phyloP scores from a whole-genome alignment of 345 rosid genomes.

The Eucalyptus dawsonii region DNA sequence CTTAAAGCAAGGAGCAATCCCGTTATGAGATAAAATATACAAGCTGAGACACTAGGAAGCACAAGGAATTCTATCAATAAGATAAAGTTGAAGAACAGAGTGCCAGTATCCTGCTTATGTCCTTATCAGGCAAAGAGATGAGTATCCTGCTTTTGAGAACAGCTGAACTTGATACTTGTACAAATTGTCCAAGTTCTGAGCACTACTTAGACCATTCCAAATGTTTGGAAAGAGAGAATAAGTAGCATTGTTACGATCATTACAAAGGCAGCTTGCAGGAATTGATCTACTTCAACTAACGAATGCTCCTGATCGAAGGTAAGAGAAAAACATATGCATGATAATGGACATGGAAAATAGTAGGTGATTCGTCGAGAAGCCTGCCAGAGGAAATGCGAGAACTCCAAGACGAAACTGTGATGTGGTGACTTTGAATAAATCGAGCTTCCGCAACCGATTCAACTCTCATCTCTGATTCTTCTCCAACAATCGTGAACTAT shows the following conservation, averaged over 20 bases:
- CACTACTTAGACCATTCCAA: too few relatives aligned
- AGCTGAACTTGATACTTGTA: background rate
- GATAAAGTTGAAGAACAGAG: background rate
- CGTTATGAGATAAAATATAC: background rate
- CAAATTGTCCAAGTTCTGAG: background rate
- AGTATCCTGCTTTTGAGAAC: background rate
- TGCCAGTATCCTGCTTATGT: background rate
- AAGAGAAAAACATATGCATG: too few relatives aligned
- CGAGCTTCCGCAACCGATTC: background rate
- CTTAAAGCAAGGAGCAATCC: background rate
- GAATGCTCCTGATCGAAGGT: too few relatives aligned
- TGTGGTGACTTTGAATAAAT: rapidly evolving
- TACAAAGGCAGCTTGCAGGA: too few relatives aligned
- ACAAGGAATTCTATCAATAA: background rate
- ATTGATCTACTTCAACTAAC: too few relatives aligned
- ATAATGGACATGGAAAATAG: too few relatives aligned
- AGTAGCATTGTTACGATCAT: too few relatives aligned
- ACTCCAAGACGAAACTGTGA: too few relatives aligned
- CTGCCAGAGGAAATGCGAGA: too few relatives aligned
- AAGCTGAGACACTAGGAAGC: background rate
- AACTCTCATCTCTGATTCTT: background rate
- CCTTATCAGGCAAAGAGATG: too few relatives aligned
- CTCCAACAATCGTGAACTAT: background rate
- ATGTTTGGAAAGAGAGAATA: too few relatives aligned
- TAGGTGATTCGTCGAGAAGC: too few relatives aligned